Evolutionary conservation across 2,329 filamentous ascomycete species (phyloP).

Genomic region (Blastomyces silverae): DNA sequence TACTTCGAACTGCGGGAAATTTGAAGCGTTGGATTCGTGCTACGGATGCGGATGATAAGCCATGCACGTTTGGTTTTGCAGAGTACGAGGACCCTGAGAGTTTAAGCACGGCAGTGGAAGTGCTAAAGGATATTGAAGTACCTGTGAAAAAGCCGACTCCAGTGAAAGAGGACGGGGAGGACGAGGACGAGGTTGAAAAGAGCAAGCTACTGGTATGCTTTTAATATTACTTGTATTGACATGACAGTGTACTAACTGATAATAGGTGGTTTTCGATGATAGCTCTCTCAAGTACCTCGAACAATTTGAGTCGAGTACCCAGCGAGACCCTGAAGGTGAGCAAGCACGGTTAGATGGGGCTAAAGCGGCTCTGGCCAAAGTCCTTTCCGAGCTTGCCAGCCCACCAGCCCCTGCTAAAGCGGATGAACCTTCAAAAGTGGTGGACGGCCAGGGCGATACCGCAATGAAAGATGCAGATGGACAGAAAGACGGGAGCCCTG

Average conservation of each 20-base stretch:
- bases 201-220: slow-evolving; percentile 57
- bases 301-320: slow-evolving; percentile 63
- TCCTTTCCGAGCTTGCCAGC: slow-evolving; percentile 65
- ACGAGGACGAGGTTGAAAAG: slow-evolving; percentile 56
- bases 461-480: slow-evolving; percentile 59
- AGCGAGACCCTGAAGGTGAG: slow-evolving; percentile 54
- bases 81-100: slow-evolving; percentile 91
- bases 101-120: slow-evolving; percentile 73
- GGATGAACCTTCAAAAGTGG: slow-evolving; percentile 39
- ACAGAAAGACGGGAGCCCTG: slow-evolving; percentile 53
- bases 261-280: slow-evolving; percentile 64
- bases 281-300: slow-evolving; percentile 79
- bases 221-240: slow-evolving; percentile 5
- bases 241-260: slow-evolving; percentile 23
- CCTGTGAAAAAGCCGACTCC: slow-evolving; percentile 66
- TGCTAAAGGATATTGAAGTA: slow-evolving; percentile 74
- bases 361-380: slow-evolving; percentile 59
- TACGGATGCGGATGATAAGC: slow-evolving; percentile 70
- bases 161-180: slow-evolving; percentile 34
- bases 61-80: slow-evolving; percentile 86
- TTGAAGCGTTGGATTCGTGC: slow-evolving; percentile 80
- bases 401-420: slow-evolving; percentile 48
- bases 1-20: slow-evolving; percentile 69
- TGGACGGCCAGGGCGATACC: slow-evolving; percentile 60
- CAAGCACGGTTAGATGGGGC: slow-evolving; percentile 65